phyloP scores from a whole-genome alignment of 495 filamentous ascomycete species.

The Cairneyella variabilis region DNA sequence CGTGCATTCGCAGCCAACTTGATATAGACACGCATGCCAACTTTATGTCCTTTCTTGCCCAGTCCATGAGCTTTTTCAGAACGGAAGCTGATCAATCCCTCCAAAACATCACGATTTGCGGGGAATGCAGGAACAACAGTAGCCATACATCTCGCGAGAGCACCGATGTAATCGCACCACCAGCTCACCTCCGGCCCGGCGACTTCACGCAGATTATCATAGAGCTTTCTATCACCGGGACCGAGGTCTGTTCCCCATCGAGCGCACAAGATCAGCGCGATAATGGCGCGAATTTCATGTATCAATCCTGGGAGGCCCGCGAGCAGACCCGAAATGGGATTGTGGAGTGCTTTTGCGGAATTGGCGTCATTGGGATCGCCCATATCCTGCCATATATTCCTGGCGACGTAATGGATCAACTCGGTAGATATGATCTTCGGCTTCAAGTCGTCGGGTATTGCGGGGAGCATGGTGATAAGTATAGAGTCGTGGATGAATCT shows the following conservation, averaged over 20 bases:
- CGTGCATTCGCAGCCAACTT: not conserved
- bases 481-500: conserved; percentile 42
- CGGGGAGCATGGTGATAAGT: conserved; percentile 45
- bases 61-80: conserved; percentile 7
- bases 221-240: conserved; percentile 41
- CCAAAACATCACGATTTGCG: not conserved
- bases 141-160: conserved; percentile 15
- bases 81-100: conserved; percentile 1
- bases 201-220: conserved; percentile 32
- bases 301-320: conserved; percentile 65
- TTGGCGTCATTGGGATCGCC: conserved; percentile 44
- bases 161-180: conserved; percentile 28
- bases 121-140: conserved; percentile 17
- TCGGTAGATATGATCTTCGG: conserved; percentile 36
- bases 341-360: conserved; percentile 66
- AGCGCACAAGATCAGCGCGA: conserved; percentile 71
- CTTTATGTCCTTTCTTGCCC: conserved; percentile 24
- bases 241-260: conserved; percentile 68
- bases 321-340: conserved; percentile 65
- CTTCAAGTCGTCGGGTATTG: conserved; percentile 44
- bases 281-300: conserved; percentile 64
- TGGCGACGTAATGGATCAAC: conserved; percentile 37
- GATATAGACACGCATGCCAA: conserved; percentile 20
- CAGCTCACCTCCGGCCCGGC: conserved; percentile 19
- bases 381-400: conserved; percentile 41